These are phyloP conservation scores for Prunella vulgaris DNA, from an alignment of 257 asterid genomes.

Conservation along the genomic window DNA sequence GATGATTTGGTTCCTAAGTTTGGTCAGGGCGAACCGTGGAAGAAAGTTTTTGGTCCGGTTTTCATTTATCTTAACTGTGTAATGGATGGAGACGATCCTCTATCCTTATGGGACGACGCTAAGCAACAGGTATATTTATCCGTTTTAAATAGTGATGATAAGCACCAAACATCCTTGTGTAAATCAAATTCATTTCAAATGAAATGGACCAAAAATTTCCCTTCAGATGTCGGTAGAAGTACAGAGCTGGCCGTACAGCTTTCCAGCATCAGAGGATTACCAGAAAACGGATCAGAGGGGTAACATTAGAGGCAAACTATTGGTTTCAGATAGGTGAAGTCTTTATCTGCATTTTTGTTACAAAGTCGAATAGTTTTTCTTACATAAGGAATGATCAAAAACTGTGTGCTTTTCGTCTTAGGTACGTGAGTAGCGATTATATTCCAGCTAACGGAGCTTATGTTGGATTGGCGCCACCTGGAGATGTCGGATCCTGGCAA, in stretches of 20 bases:
- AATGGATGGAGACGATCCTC: conserved; percentile 34
- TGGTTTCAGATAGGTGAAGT: conserved; percentile 66
- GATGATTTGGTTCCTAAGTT: conserved; percentile 43
- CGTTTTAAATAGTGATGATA: neutral
- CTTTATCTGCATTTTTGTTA: conserved; percentile 7
- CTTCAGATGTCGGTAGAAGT: conserved; percentile 43
- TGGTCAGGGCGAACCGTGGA: conserved; percentile 71
- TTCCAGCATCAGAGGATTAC: conserved; percentile 76
- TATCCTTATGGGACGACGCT: conserved; percentile 65
- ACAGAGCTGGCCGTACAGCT: conserved; percentile 74
- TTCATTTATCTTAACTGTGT: conserved; percentile 61
- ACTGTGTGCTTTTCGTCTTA: conserved; percentile 14
- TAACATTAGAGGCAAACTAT: conserved; percentile 50
- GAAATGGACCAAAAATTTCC: neutral
- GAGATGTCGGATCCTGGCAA: conserved; percentile 76
- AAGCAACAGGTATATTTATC: conserved; percentile 49
- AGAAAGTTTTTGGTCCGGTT: conserved; percentile 79
- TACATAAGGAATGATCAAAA: neutral
- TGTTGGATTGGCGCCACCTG: conserved; percentile 80
- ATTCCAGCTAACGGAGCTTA: conserved; percentile 64
- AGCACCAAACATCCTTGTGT: neutral
- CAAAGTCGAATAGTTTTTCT: neutral
- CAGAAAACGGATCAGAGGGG: conserved; percentile 62
- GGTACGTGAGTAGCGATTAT: conserved; percentile 42
- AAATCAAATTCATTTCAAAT: neutral